Evolutionary conservation across 352 stramenopile species (phyloP), one percentile per base, ranked within the genome.

Genomic region (Globisporangium heterothallicum): DNA sequence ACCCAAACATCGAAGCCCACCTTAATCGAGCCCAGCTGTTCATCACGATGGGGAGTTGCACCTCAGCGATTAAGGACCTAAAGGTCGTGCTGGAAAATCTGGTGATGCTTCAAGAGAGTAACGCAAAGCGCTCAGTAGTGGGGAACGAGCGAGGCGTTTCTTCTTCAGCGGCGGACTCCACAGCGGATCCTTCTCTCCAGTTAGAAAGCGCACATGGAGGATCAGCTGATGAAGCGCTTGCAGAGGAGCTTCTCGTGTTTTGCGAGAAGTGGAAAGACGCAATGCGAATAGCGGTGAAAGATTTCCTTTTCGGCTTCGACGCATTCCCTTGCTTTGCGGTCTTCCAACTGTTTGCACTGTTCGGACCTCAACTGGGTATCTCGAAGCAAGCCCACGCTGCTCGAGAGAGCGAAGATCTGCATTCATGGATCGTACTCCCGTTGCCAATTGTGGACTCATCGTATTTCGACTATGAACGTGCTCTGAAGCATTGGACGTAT

Each of bases 1-100:
- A 27, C 6, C 45, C 12, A 22, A 55, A 10, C 24, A 56, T 74
- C 18, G 70, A 77, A 12, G 59, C 67, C 3, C 69, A 64, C 2
- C 24, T 84, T 19, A 86, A 86, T n/a, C 72, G 75, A 14, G 71
- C 61, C 1, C 70, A 80, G 44, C 42, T 84, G n/a, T 77, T 65
- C 24, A 81, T 86, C 32, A 63, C 70, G 4, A 67, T 75, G 48
- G 72, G 72, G 0, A 66, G 69, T 32, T 86, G 75, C 36, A 68
- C 66, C 8, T 41, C 61, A 3, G 72, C 75, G 32, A 69, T 57
- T 6, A 54, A 49, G 1, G 75, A 86, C 42, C 40, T 86, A 7
- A 49, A 52, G 4, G n/a, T 63, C 9, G 68, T 54, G 5, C 19
- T 63, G 3, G 30, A 42, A 4, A n/a, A 48, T 12, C 29, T 69